Base-by-base conservation (phyloP, 1,284 basidiomycete species). In the Trichosporon coremiiforme region DNA sequence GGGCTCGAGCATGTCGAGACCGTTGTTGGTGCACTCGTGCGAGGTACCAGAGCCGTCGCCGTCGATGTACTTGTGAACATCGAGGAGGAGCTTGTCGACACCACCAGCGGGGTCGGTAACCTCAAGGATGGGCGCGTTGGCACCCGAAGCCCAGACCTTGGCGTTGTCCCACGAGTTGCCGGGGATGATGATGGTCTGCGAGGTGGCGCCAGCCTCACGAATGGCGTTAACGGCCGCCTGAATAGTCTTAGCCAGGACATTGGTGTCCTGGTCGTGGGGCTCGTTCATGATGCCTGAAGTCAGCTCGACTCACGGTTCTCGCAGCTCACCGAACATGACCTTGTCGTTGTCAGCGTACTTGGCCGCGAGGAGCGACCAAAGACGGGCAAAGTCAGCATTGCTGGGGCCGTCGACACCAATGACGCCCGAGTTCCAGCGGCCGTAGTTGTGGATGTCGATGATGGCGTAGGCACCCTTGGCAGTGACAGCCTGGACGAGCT, bases 11-110 rank as follows among this genome's bases (percentile, higher is more conserved):
- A 86, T 84, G 68, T 82, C 80, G 47, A 87, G 84, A 72, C 87
- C 88, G 78, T 79, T 87, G 57, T 84, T 85, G 73, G 85, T 71
- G 71, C 82, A 83, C 85, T 71, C 86, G 12, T 85, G 73, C 75
- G 86, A 85, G 4, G 87, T 88, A 64, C 88, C 88, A 53, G 85
- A 86, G 78, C 87, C 87, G 78, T 88, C 87, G 67, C 82, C 83
- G 78, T 89, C 88, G 71, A 88, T 86, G 79, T 89, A 89, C 79
- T 88, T 86, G 84, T 89, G 88, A 4, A 88, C 87, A 85, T 89
- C 88, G 74, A 89, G 87, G 75, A 89, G 79, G 38, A 89, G 84
- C 36, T 86, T 87, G 78, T 77, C 83, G 1, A 81, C 84, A 12
- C 57, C 57, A 47, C 86, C 86, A 41, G 83, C 82, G n/a, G 88